These are phyloP conservation scores for Puya raimondii DNA, from an alignment of 176 grass and related monocot species.

Conservation along the genomic window DNA sequence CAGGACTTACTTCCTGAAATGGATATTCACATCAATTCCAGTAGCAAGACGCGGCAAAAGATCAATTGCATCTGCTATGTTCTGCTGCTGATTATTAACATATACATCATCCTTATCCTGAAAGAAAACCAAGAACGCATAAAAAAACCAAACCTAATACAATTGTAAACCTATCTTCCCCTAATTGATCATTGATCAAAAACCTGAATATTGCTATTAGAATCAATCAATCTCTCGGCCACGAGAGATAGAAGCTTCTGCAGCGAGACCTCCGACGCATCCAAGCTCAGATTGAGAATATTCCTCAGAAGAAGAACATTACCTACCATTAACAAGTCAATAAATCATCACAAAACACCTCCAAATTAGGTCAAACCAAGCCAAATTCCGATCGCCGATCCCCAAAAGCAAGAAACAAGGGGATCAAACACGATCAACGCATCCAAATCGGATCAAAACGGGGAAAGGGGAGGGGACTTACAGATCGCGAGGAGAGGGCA, in stretches of 20 bases:
- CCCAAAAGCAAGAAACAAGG: neutral
- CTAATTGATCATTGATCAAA: neutral
- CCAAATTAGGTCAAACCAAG: slow-evolving; percentile 11
- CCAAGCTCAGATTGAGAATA: slow-evolving; percentile 65
- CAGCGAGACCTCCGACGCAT: slow-evolving; percentile 78
- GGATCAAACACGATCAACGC: no score
- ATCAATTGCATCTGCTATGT: slow-evolving; percentile 77
- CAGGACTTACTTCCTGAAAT: slow-evolving; percentile 72
- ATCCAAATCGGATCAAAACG: no score
- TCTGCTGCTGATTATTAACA: slow-evolving; percentile 69
- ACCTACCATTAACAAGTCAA: slow-evolving; percentile 32
- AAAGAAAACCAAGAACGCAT: neutral
- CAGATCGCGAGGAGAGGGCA: slow-evolving; percentile 97
- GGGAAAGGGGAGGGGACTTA: slow-evolving; percentile 21
- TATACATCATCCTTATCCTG: slow-evolving; percentile 71
- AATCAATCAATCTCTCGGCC: slow-evolving; percentile 80
- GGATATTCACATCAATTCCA: slow-evolving; percentile 87
- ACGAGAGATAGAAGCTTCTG: slow-evolving; percentile 92
- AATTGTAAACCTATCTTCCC: neutral
- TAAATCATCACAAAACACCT: neutral
- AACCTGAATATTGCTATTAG: slow-evolving; percentile 73
- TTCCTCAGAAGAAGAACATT: slow-evolving; percentile 95
- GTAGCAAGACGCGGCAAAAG: slow-evolving; percentile 61
- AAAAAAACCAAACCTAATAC: neutral
- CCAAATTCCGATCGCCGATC: neutral